Evolutionary conservation across 257 asterid species (phyloP).

Genomic region (Lithospermum erythrorhizon): DNA sequence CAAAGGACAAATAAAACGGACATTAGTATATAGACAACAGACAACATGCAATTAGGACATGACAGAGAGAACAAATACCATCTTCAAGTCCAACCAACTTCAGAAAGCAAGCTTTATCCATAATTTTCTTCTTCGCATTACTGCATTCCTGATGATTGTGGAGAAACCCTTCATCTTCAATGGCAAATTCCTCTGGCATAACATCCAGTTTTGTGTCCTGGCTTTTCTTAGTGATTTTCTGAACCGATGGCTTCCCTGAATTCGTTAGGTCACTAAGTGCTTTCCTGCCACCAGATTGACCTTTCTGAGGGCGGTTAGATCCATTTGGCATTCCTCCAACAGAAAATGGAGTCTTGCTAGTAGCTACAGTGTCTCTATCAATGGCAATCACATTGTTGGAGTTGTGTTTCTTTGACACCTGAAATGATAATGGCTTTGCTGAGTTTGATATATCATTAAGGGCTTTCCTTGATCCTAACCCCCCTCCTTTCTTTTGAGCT

Average conservation of each 20-base stretch:
- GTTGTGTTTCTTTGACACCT: conserved; percentile 32
- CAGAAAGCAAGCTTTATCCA: conserved; percentile 46
- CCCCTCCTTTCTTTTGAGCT: conserved; percentile 39
- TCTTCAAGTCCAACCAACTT: conserved; percentile 55
- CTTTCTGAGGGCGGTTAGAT: conserved; percentile 40
- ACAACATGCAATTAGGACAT: not conserved
- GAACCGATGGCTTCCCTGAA: conserved; percentile 39
- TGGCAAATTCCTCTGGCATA: conserved; percentile 24
- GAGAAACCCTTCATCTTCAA: conserved; percentile 49
- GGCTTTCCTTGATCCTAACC: conserved; percentile 57
- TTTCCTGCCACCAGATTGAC: conserved; percentile 47
- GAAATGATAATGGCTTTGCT: conserved; percentile 38
- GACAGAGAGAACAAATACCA: conserved; percentile 21
- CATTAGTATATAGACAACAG: not conserved
- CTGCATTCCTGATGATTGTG: conserved; percentile 78
- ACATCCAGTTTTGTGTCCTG: conserved; percentile 26
- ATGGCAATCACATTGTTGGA: conserved; percentile 29
- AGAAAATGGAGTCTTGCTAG: conserved; percentile 5
- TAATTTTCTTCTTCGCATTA: conserved; percentile 36
- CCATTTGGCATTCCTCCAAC: conserved; percentile 18
- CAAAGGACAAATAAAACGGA: not conserved
- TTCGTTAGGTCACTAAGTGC: conserved; percentile 78
- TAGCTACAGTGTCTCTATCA: conserved; percentile 36
- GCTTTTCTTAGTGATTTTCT: conserved; percentile 24
- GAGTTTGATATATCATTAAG: conserved; percentile 85